Conservation (phyloP, 179 eudicot genomes). For the Heliamphora ciliata region DNA sequence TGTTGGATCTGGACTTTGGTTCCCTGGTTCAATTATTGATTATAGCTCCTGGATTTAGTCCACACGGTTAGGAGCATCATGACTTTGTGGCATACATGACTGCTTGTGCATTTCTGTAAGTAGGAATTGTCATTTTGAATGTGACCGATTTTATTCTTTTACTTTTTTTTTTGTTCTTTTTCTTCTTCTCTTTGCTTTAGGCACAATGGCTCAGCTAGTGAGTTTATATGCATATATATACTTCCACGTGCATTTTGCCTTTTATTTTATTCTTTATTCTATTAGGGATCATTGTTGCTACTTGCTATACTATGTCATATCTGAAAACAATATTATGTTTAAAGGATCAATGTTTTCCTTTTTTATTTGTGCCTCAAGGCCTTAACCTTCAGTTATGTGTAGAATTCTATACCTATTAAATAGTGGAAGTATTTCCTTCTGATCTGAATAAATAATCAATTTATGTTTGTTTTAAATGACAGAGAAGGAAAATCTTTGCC, state of each 20-base stretch:
- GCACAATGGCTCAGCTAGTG: neutral
- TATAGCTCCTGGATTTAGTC: too few species aligned
- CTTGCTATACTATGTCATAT: neutral
- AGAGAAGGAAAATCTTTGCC: constrained; percentile 40
- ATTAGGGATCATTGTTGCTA: neutral
- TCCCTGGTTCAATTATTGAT: too few species aligned
- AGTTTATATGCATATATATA: neutral
- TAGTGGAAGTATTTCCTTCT: neutral
- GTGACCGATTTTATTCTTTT: too few species aligned
- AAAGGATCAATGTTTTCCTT: neutral
- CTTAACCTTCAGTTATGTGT: neutral
- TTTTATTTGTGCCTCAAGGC: neutral
- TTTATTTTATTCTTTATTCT: neutral
- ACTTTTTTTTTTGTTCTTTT: neutral
- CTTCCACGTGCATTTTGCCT: neutral
- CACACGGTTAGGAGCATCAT: too few species aligned
- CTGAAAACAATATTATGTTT: neutral
- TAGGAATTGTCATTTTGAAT: too few species aligned
- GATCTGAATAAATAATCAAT: neutral
- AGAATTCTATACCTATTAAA: neutral
- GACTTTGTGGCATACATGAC: too few species aligned
- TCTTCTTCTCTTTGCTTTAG: neutral
- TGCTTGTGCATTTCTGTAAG: too few species aligned
- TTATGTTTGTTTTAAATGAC: constrained; percentile 8
- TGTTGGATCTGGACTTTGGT: neutral